phyloP scores from a whole-genome alignment of 345 rosid species.

The Sisymbrium irio region DNA sequence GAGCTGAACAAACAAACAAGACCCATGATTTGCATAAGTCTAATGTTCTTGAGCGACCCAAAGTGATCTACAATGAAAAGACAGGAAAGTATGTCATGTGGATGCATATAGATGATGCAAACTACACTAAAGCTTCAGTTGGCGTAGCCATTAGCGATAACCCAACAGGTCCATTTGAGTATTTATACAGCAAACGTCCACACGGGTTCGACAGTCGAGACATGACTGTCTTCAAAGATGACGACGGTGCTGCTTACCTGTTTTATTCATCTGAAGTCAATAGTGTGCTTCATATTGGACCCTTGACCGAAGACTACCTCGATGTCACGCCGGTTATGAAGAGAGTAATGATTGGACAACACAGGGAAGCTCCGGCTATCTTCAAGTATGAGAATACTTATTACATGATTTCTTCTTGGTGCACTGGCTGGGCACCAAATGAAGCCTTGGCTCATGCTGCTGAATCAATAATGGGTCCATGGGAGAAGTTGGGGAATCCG shows the following conservation, averaged over 20 bases:
- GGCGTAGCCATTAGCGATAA: slow-evolving; percentile 73
- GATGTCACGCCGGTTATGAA: slow-evolving; percentile 53
- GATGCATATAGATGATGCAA: slow-evolving; percentile 93
- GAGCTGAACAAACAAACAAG: slow-evolving; percentile 67
- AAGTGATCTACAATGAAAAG: slow-evolving; percentile 73
- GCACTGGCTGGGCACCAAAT: slow-evolving; percentile 97
- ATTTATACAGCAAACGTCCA: slow-evolving; percentile 73
- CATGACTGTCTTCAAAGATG: slow-evolving; percentile 94
- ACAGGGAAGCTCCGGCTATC: slow-evolving; percentile 88
- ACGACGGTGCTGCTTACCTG: slow-evolving; percentile 69
- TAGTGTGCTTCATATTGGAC: slow-evolving; percentile 87
- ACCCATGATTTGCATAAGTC: slow-evolving; percentile 77
- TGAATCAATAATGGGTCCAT: slow-evolving; percentile 84
- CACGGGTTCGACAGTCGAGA: slow-evolving; percentile 88
- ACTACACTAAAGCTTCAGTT: slow-evolving; percentile 91
- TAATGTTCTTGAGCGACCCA: slow-evolving; percentile 92
- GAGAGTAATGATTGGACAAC: slow-evolving; percentile 66
- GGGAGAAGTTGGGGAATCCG: slow-evolving; percentile 95
- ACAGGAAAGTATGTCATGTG: slow-evolving; percentile 88
- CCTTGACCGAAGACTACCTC: slow-evolving; percentile 66
- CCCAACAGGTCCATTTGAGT: slow-evolving; percentile 80
- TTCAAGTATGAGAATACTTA: slow-evolving; percentile 74
- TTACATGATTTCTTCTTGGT: slow-evolving; percentile 92
- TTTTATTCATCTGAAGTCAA: slow-evolving; percentile 86
- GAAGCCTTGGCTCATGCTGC: slow-evolving; percentile 87